Conservation (phyloP, 768 basidiomycete species). For the Suillus americanus region DNA sequence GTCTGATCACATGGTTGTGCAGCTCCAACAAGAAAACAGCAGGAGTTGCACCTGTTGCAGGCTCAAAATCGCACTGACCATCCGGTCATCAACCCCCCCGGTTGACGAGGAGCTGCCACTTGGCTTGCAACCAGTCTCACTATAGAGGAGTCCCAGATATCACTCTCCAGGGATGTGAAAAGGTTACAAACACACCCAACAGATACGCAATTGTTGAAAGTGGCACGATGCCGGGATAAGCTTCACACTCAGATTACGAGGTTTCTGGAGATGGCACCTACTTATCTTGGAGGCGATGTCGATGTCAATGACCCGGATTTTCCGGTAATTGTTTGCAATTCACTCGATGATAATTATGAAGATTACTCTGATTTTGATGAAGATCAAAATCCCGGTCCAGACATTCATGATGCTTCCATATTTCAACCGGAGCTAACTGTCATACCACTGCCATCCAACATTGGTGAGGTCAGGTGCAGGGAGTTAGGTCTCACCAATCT, state of each 20-base stretch:
- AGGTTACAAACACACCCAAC: not conserved
- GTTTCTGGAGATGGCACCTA: too few relatives aligned
- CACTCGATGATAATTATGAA: too few relatives aligned
- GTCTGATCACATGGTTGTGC: not conserved
- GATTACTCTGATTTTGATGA: too few relatives aligned
- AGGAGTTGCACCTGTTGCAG: not conserved
- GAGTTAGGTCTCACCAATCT: not conserved
- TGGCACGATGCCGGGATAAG: not conserved
- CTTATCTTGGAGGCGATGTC: not conserved
- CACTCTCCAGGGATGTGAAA: not conserved
- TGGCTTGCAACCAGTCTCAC: constrained; percentile 3
- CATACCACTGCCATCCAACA: constrained; percentile 1
- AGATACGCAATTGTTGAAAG: not conserved
- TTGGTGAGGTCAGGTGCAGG: not conserved
- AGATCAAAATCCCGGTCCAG: not conserved
- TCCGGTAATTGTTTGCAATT: too few relatives aligned
- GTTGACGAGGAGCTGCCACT: not conserved
- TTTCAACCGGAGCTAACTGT: not conserved
- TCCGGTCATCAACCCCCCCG: not conserved
- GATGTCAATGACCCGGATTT: too few relatives aligned
- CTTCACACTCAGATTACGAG: too few relatives aligned
- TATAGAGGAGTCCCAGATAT: constrained; percentile 4
- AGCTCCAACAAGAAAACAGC: not conserved
- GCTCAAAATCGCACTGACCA: not conserved
- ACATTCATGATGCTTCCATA: not conserved